These are phyloP conservation scores for Tolypocladium ophioglossoides DNA, from an alignment of 2,329 filamentous ascomycete genomes.

Conservation along the genomic window DNA sequence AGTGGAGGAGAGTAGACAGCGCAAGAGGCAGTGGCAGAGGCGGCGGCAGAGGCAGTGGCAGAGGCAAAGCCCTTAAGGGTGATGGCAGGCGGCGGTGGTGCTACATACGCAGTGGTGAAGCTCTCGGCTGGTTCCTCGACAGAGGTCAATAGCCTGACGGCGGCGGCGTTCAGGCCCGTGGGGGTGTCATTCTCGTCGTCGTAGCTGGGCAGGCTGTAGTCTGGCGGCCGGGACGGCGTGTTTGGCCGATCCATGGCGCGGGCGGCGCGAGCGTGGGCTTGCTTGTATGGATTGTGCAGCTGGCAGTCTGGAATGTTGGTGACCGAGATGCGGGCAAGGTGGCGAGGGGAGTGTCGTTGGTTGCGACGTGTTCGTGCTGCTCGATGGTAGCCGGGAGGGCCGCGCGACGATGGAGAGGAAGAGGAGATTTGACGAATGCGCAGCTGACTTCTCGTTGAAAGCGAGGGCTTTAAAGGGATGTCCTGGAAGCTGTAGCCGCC, in stretches of 20 bases:
- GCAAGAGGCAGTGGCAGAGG: neutral
- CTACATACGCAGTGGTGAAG: slow-evolving; percentile 44
- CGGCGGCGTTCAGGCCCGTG: slow-evolving; percentile 37
- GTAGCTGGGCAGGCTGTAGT: slow-evolving; percentile 47
- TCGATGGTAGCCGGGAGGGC: neutral
- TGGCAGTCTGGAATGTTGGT: neutral
- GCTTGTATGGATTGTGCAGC: neutral
- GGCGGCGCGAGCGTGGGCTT: neutral
- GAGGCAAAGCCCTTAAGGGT: neutral
- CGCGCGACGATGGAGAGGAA: neutral
- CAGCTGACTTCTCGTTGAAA: neutral
- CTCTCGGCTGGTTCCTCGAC: slow-evolving; percentile 43
- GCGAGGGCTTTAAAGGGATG: neutral
- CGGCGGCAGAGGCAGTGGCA: neutral
- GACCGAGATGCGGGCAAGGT: no score
- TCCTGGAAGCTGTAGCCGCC: neutral
- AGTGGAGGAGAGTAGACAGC: neutral
- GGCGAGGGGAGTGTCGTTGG: neutral
- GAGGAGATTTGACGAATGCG: neutral
- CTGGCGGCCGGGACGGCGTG: slow-evolving; percentile 42
- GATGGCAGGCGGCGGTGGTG: slow-evolving; percentile 2
- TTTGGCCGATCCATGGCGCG: slow-evolving; percentile 37
- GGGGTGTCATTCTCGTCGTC: slow-evolving; percentile 42
- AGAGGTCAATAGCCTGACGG: slow-evolving; percentile 51
- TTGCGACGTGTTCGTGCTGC: neutral